phyloP scores from a whole-genome alignment of 2,329 filamentous ascomycete species.

The Xylariaceae sp. region DNA sequence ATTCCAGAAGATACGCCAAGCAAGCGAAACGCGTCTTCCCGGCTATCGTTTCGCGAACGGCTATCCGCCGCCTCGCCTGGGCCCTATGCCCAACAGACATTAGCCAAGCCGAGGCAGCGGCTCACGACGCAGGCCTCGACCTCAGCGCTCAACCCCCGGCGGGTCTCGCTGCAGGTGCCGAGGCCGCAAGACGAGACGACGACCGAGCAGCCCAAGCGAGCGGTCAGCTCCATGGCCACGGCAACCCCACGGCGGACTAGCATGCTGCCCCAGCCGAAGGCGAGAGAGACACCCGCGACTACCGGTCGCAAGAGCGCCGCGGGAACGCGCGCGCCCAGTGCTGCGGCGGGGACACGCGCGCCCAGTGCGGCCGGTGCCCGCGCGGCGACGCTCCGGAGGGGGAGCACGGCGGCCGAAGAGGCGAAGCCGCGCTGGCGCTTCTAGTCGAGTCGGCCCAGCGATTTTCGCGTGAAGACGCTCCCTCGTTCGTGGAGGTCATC shows the following conservation, averaged over 20 bases:
- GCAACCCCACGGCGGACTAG: slow-evolving; percentile 43
- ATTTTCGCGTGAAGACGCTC: too few relatives aligned
- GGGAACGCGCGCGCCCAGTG: slow-evolving; percentile 2
- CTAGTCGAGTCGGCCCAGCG: too few relatives aligned
- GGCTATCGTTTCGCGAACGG: slow-evolving; percentile 48
- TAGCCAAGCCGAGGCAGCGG: slow-evolving; percentile 38
- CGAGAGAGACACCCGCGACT: slow-evolving; percentile 9
- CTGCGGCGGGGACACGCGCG: slow-evolving; percentile 4
- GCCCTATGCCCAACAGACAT: slow-evolving; percentile 37
- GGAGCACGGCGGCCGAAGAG: slow-evolving; percentile 27
- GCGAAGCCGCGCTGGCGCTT: slow-evolving; percentile 44
- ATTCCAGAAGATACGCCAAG: slow-evolving; percentile 38
- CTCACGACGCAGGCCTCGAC: slow-evolving; percentile 37
- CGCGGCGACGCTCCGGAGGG: too few relatives aligned
- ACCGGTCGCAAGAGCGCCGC: slow-evolving; percentile 10
- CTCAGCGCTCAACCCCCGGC: slow-evolving; percentile 36
- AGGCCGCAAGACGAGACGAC: slow-evolving; percentile 23
- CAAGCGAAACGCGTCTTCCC: slow-evolving; percentile 32
- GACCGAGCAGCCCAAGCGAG: slow-evolving; percentile 30
- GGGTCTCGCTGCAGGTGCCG: slow-evolving; percentile 46
- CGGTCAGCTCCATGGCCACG: slow-evolving; percentile 51
- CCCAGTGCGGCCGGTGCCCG: too few relatives aligned
- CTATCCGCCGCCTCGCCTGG: slow-evolving; percentile 37
- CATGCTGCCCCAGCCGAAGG: slow-evolving; percentile 42
- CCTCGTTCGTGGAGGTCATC: too few relatives aligned